phyloP scores from a whole-genome alignment of 257 asterid species.

The Eustoma russellianum region DNA sequence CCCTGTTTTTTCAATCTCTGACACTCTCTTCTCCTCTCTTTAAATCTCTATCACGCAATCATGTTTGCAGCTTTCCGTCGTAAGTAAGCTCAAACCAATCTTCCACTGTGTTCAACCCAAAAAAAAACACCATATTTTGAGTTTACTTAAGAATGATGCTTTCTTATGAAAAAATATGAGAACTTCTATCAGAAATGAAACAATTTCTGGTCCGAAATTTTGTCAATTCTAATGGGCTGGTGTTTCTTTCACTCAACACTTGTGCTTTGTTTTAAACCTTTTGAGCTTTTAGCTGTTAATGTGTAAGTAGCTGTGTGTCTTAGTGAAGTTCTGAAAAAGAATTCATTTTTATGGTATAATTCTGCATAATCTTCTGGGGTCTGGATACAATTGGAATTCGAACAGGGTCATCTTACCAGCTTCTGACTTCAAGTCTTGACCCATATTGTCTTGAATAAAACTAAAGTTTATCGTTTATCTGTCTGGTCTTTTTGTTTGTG shows the following conservation, averaged over 20 bases:
- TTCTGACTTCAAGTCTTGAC: constrained; percentile 65
- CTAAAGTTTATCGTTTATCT: constrained; percentile 67
- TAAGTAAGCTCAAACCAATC: constrained; percentile 1
- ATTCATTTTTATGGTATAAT: background rate
- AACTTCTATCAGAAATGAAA: background rate
- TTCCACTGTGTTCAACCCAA: too few relatives aligned
- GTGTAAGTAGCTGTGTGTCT: constrained; percentile 1
- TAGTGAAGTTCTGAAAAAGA: background rate
- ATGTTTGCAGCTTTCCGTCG: constrained; percentile 32
- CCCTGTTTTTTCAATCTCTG: constrained; percentile 23
- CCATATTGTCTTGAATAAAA: constrained; percentile 50
- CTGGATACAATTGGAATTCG: constrained; percentile 2
- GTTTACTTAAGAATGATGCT: background rate
- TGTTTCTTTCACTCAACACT: too few relatives aligned
- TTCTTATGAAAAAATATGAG: background rate
- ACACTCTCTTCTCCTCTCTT: constrained; percentile 20
- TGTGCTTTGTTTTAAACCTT: background rate
- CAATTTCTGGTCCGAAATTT: background rate
- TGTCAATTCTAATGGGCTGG: background rate
- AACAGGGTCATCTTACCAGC: constrained; percentile 43
- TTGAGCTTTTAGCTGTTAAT: constrained; percentile 2
- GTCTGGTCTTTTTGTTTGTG: constrained; percentile 42
- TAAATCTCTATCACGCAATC: constrained; percentile 14
- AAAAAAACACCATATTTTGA: background rate
- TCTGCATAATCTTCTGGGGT: background rate